Conservation (phyloP, 2,329 filamentous ascomycete genomes). For the Ophiostoma pallidulum region DNA sequence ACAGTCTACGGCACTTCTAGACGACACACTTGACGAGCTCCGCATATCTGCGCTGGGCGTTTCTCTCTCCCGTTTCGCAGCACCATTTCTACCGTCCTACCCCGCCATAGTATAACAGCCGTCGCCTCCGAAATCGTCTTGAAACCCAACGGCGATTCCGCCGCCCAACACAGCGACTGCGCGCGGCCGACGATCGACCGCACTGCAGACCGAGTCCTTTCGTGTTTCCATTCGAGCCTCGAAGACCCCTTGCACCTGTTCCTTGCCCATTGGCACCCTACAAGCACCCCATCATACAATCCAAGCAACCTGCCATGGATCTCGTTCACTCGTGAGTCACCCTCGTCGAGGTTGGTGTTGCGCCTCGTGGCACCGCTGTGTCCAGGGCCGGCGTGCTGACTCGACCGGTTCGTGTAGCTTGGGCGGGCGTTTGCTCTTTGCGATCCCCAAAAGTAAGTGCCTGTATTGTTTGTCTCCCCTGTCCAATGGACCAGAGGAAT, state of each 20-base stretch:
- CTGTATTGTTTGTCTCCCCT: no score
- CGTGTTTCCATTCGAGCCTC: neutral
- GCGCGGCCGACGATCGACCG: neutral
- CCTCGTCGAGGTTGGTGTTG: neutral
- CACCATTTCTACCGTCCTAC: neutral
- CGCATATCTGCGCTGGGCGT: no score
- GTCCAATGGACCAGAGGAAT: no score
- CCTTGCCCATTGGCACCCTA: conserved; percentile 1
- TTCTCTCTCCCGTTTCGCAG: neutral
- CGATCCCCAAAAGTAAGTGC: conserved; percentile 92
- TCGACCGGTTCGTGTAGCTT: conserved; percentile 45
- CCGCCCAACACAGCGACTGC: neutral
- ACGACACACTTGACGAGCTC: no score
- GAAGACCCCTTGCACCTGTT: neutral
- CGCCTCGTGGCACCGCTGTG: neutral
- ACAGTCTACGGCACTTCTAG: no score
- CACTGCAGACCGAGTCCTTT: neutral
- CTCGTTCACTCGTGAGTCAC: conserved; percentile 42
- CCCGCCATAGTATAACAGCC: conserved; percentile 2
- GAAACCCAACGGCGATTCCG: conserved; percentile 6
- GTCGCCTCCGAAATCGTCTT: neutral
- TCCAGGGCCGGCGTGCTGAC: no score
- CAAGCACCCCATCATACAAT: neutral
- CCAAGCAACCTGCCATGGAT: conserved; percentile 33
- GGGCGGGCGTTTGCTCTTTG: conserved; percentile 87